Base-by-base conservation (phyloP, 768 basidiomycete genomes). In the Krasilnikovozyma curviuscula region DNA sequence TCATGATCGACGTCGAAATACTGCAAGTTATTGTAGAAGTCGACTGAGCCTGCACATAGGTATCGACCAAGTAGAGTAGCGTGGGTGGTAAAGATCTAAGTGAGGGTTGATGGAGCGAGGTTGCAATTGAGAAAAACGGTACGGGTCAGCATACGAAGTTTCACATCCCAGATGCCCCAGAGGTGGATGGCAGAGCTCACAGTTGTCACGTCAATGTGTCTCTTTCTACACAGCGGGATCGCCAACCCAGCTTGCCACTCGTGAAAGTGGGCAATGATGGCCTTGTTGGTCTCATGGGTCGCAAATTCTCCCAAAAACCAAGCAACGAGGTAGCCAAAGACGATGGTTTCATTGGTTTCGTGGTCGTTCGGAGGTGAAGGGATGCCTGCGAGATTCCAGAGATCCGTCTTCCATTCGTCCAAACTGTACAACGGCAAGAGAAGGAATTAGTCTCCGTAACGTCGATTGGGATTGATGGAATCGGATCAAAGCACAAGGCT, bases 281-380 rank as follows among this genome's bases (percentile, higher is more conserved):
- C 86, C 5, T 77, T 83, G 45, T 73, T 69, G 14, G 48, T 54
- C 28, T 81, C 72, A 62, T 93, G 83, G 24, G 81, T 61, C 33
- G 83, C 78, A 60, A 84, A 88, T 83, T 98, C 91, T 57, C 91
- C 91, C n/a, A 98, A 73, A 71, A 98, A 97, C 91, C 93, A 98
- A 6, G 91, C 88, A 44, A 91, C 83, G 54, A 98, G 77, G 65
- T 98, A 98, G 13, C 91, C 91, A 67, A 97, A 89, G 46, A 95
- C 71, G 63, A 98, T 88, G 21, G 89, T 81, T 62, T 98, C 91
- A 71, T 98, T 98, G 21, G 93, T 98, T 66, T 98, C 91, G 61
- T 82, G 79, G 65, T 98, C 91, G 58, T 83, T 83, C 1, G 88
- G 84, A 16, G 93, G 93, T 38, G 83, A 83, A 6, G 93, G 93